Base-by-base conservation (phyloP, 2,329 filamentous ascomycete genomes). In the Clonostachys rosea region DNA sequence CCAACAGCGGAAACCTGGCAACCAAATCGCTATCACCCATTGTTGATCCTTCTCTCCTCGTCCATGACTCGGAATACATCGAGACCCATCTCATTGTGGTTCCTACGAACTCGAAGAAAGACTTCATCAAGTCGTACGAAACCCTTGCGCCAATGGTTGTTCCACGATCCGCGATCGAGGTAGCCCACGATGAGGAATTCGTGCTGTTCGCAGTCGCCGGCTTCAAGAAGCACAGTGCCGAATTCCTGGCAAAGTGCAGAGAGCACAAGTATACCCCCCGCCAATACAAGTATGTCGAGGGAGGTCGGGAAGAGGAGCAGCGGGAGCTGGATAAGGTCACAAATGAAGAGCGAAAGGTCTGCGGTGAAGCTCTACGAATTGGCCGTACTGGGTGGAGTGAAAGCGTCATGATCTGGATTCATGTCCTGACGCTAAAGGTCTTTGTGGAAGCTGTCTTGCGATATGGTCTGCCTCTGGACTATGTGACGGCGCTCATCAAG, bases 361-460 rank as follows among this genome's bases (percentile, higher is more conserved):
- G 91, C 83, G 91, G 90, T 11, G 92, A 99, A 70, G 91, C 91
- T 4, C 68, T 99, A 60, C 81, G 91, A 54, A 77, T 96, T 58
- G 89, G 86, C 13, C 78, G 91, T 52, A 95, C 90, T n/a, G 91
- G 90, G 14, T 99, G 94, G 83, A 92, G 90, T 62, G 94, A 99
- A 71, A 86, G 86, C 52, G 90, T 96, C 54, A 96, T 96, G 89
- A 86, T 92, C 46, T 96, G 91, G 90, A 80, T 95, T 44, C 94
- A 99, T 63, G 87, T 96, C 30, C 75, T 97, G 60, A 88, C 91
- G 7, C 71, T 99, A 59, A 78, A 94, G 46, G 91, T 97, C 17
- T 99, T 97, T 67, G 94, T 99, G 17, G 94, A 99, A 76, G 96
- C 91, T 6, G 94, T 99, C n/a, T 74, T 99, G 61, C 83, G 94